Base-by-base conservation (phyloP, 192 early-diverging fungal species). In the Helicostylum pulchrum region DNA sequence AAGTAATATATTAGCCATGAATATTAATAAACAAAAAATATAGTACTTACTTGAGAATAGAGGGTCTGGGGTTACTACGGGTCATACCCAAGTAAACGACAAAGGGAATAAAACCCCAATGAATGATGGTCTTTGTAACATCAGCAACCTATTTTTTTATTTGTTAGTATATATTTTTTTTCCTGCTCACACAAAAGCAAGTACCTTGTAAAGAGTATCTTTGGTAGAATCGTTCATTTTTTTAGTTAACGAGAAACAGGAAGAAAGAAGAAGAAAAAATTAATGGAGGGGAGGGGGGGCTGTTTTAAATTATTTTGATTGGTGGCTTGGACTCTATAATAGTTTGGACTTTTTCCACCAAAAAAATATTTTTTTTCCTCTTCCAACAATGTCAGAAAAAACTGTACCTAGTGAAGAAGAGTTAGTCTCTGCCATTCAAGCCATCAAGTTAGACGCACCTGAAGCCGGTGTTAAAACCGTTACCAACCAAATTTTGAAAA, bases 41-140 rank as follows among this genome's bases (percentile, higher is more conserved):
- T 7, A 31, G 8, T 15, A 61, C 59, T 62, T 72, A 72, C 70
- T 72, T 72, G 55, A 73, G 57, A 21, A 73, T 44, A 26, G 71
- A 73, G 45, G 71, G 71, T 67, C 65, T 66, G 11, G 71, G 71
- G 39, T 73, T 67, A 43, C 61, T 67, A 43, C 65, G 61, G 17
- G 65, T 73, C 78, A 58, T 79, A 72, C 82, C 82, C 36, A 84
- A 78, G 62, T 84, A 84, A 60, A 84, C 75, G 53, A 84, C 80
- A 49, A 81, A 81, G 43, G 82, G 82, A 72, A 84, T 84, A 65
- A 84, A 84, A 8, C 82, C 82, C 74, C 78, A 84, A 64, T 84
- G 82, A n/a, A 84, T 65, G 44, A 84, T 70, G 30, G 76, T 77
- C 75, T 84, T 84, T 52, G 78, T 70, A 36, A 84, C 74, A 47